phyloP scores from a whole-genome alignment of 352 stramenopile genomes.

The Globisporangium heterothallicum region DNA sequence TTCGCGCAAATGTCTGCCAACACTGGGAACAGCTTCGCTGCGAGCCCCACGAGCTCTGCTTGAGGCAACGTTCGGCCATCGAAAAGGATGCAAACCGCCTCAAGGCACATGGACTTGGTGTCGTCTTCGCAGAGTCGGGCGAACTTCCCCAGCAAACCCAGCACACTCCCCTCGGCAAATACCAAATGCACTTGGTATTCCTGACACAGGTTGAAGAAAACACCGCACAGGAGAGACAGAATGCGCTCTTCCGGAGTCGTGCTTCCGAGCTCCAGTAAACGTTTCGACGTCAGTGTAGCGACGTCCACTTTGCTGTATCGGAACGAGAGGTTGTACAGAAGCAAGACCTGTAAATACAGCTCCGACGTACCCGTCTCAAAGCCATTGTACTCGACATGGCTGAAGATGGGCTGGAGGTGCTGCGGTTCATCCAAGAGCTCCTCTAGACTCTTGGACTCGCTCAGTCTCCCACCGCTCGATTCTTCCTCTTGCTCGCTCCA shows the following conservation, averaged over 20 bases:
- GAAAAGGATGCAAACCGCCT: constrained; percentile 63
- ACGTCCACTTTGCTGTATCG: constrained; percentile 54
- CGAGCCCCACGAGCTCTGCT: constrained; percentile 31
- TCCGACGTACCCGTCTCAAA: constrained; percentile 39
- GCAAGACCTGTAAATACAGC: constrained; percentile 54
- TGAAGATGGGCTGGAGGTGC: constrained; percentile 38
- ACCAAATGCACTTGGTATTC: constrained; percentile 52
- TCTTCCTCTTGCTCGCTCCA: constrained; percentile 39
- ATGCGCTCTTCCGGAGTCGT: constrained; percentile 12
- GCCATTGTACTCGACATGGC: constrained; percentile 31
- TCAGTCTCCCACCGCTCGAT: constrained; percentile 1
- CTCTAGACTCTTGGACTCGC: constrained; percentile 18
- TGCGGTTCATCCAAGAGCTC: constrained; percentile 43
- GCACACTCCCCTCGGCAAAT: constrained; percentile 24
- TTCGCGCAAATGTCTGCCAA: constrained; percentile 38
- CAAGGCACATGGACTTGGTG: constrained; percentile 44
- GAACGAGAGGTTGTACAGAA: constrained; percentile 76
- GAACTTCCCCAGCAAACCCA: constrained; percentile 35
- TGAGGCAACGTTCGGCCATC: constrained; percentile 42
- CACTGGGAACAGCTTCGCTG: constrained; percentile 35
- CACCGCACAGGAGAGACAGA: constrained; percentile 37
- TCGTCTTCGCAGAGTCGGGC: constrained; percentile 28
- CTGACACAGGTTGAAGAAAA: constrained; percentile 62
- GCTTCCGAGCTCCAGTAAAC: constrained; percentile 28
- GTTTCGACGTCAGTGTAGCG: constrained; percentile 24